Conservation (phyloP, 176 grass and related monocot species). For the Saccharum officinarum region DNA sequence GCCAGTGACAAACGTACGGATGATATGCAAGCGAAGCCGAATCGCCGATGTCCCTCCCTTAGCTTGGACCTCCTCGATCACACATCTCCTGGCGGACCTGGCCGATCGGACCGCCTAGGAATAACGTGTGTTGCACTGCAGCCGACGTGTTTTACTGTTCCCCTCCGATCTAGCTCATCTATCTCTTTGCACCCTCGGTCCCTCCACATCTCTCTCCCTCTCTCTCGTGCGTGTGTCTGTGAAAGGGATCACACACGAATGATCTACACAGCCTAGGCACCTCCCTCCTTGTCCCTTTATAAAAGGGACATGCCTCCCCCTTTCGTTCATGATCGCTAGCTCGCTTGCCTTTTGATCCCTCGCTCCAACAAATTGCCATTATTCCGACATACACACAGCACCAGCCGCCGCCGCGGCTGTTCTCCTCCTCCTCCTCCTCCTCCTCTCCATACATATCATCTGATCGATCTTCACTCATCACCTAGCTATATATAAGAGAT, state of each 20-base stretch:
- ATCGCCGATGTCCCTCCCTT: background rate
- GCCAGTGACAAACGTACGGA: background rate
- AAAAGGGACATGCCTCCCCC: conserved; percentile 47
- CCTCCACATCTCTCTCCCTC: conserved; percentile 5
- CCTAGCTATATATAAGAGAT: background rate
- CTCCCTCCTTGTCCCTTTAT: conserved; percentile 62
- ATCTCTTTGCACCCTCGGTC: background rate
- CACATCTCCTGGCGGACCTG: background rate
- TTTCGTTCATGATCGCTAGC: conserved; percentile 39
- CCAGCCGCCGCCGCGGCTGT: background rate
- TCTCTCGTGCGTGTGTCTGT: conserved; percentile 24
- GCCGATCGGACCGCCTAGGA: background rate
- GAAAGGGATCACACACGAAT: conserved; percentile 50
- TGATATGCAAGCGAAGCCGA: background rate
- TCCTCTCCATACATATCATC: conserved; percentile 13
- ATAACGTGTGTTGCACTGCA: conserved; percentile 43
- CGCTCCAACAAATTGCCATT: conserved; percentile 33
- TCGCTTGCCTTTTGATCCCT: conserved; percentile 26
- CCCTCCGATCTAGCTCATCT: conserved; percentile 35
- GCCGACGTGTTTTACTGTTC: conserved; percentile 60
- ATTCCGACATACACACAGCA: conserved; percentile 31
- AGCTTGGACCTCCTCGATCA: background rate
- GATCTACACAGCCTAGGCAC: conserved; percentile 44
- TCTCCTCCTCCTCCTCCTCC: background rate
- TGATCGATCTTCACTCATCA: conserved; percentile 40